Evolutionary conservation across 495 filamentous ascomycete species (phyloP), one percentile per base, ranked within the genome.

Genomic region (Penicillium lividum): DNA sequence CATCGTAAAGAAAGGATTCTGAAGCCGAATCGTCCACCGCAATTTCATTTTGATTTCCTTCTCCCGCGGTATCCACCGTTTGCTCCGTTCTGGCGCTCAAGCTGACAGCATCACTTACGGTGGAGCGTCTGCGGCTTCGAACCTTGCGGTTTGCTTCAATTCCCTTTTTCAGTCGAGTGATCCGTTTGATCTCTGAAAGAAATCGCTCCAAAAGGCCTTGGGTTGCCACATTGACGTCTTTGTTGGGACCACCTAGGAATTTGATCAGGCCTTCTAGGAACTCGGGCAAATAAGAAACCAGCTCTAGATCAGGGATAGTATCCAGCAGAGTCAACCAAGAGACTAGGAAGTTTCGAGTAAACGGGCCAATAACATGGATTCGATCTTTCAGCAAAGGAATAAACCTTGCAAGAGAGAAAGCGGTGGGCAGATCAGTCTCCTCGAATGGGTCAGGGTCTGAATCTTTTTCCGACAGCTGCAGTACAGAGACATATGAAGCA

Each of bases 281-380:
- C 48, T 92, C 92, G 7, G 95, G 95, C 38, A 99, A 79, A 69
- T 90, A 94, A 9, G 87, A 87, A 25, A 99, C 93, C 4, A 99
- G 86, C 73, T 99, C 95, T 44, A 99, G 77, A 65, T 99, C 95
- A 0, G 95, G 95, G 50, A 99, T 97, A 8, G 93, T 97, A 72
- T 99, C 95, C 27, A 99, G 78, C 9, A 99, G 72, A 45, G 87
- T 95, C 55, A 99, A 89, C 95, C 95, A 99, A 8, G 90, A 91
- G 28, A 99, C 95, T 31, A 99, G 76, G 67, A 99, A 99, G 15
- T 88, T 94, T 47, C 95, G 82, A 49, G 93, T 98, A 68, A 95
- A 98, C 4, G 95, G 91, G 61, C 95, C 96, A 51, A 95, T 82
- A 38, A 96, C 93, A 73, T 89, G 86, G 58, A 99, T 97, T 40